Percentiles rank a stretch among this genome's conserved stretches.
phyloP scores from a whole-genome alignment of 352 stramenopile species.

The Pythium periplocum region DNA sequence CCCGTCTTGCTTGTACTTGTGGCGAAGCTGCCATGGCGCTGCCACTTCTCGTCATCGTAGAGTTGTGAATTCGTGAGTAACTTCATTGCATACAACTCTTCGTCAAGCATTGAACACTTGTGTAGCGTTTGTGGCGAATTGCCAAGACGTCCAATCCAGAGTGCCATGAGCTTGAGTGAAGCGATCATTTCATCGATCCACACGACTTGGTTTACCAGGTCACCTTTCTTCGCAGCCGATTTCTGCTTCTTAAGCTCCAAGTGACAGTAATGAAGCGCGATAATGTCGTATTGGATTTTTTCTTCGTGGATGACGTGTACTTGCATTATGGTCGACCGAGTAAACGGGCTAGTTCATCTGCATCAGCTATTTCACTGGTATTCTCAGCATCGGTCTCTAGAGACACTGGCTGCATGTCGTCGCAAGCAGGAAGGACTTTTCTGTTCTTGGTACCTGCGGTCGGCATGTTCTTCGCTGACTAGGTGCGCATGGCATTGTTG shows the following conservation, averaged over 20 bases:
- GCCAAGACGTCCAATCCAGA: background rate
- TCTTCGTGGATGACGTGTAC: background rate
- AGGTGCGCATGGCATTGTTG: background rate
- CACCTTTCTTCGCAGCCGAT: background rate
- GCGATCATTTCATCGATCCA: background rate
- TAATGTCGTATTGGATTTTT: background rate
- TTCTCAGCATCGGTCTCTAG: background rate
- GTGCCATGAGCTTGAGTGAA: background rate
- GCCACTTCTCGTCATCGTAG: slow-evolving; percentile 2
- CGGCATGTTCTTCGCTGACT: background rate
- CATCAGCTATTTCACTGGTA: background rate
- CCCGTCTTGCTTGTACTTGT: background rate
- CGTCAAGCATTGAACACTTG: background rate
- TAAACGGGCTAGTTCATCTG: background rate
- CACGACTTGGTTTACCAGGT: background rate
- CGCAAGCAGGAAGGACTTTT: too few relatives aligned
- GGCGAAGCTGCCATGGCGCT: background rate
- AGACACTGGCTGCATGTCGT: too few relatives aligned
- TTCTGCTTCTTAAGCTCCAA: background rate
- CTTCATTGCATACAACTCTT: background rate
- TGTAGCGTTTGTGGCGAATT: background rate
- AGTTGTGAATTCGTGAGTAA: background rate
- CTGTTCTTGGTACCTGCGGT: too few relatives aligned
- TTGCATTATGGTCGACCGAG: background rate
- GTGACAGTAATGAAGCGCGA: background rate